Conservation (phyloP, 331 rosid genomes). For the Stylosanthes scabra region DNA sequence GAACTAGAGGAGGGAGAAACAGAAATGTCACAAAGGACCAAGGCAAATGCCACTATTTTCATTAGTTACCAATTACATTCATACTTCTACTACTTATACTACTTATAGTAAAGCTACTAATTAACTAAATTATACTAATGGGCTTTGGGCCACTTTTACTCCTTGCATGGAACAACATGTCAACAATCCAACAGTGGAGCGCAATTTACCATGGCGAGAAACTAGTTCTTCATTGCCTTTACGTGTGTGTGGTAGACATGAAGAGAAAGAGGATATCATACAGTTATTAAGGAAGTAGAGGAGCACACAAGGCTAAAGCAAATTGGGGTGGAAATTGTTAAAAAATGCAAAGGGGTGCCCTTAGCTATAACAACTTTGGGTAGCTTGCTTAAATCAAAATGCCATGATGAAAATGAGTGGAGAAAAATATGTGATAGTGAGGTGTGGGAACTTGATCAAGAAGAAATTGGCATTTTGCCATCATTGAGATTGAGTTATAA, state of each 20-base stretch:
- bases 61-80: no score
- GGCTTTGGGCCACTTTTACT: no score
- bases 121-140: no score
- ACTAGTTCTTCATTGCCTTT: no score
- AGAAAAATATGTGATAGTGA: constrained; percentile 30
- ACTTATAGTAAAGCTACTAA: no score
- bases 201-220: constrained; percentile 2
- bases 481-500: constrained; percentile 38
- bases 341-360: constrained; percentile 48
- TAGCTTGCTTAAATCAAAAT: constrained; percentile 25
- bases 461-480: constrained; percentile 4
- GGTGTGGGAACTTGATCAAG: constrained; percentile 33
- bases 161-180: no score
- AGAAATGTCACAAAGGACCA: no score
- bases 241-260: background rate
- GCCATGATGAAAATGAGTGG: constrained; percentile 29
- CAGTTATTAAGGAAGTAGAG: constrained; percentile 9
- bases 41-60: no score
- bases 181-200: background rate
- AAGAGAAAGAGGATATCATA: constrained; percentile 12
- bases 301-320: constrained; percentile 22
- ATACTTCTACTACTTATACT: no score
- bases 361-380: constrained; percentile 45
- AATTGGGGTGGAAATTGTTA: constrained; percentile 36
- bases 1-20: no score